Evolutionary conservation across 345 rosid species (phyloP).

Genomic region (Arabis alpina): DNA sequence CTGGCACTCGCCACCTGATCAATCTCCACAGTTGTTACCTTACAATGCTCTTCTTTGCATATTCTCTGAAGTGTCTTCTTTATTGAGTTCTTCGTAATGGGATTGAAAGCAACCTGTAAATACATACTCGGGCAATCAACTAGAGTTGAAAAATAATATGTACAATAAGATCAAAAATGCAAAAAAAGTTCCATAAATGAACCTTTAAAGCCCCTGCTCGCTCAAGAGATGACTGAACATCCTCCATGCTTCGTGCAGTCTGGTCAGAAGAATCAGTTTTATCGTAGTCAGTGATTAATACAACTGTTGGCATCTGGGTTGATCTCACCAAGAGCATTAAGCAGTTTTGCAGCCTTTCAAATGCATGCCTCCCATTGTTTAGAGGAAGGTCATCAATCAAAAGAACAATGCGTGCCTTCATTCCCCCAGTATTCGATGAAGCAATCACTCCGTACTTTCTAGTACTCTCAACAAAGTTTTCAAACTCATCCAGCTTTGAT

Average conservation of each 20-base stretch:
- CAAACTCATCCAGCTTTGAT: conserved; percentile 95
- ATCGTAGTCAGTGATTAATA: conserved; percentile 65
- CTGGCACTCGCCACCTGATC: conserved; percentile 78
- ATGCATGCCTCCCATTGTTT: conserved; percentile 68
- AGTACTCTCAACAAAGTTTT: conserved; percentile 70
- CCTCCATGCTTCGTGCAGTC: conserved; percentile 57
- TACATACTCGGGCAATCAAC: conserved; percentile 27
- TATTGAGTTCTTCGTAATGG: conserved; percentile 78
- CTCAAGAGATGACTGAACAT: conserved; percentile 69
- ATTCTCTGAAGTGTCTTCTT: conserved; percentile 75
- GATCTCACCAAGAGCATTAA: conserved; percentile 74
- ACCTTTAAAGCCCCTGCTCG: conserved; percentile 91
- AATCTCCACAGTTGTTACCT: conserved; percentile 61
- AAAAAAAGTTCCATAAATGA: conserved; percentile 45
- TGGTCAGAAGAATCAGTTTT: conserved; percentile 64
- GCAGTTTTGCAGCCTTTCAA: conserved; percentile 69
- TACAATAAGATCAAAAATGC: conserved; percentile 14
- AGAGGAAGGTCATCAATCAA: conserved; percentile 94
- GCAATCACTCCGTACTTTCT: conserved; percentile 74
- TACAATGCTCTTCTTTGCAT: conserved; percentile 68
- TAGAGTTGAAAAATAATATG: conserved; percentile 37
- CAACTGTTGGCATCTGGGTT: conserved; percentile 67
- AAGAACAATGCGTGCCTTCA: conserved; percentile 54
- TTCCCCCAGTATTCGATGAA: conserved; percentile 46
- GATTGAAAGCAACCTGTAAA: conserved; percentile 82